Evolutionary conservation across 1,139 yeast genomes (phyloP), one percentile per base, ranked within the genome.

Genomic region (Entelexis sorbosivorans): DNA sequence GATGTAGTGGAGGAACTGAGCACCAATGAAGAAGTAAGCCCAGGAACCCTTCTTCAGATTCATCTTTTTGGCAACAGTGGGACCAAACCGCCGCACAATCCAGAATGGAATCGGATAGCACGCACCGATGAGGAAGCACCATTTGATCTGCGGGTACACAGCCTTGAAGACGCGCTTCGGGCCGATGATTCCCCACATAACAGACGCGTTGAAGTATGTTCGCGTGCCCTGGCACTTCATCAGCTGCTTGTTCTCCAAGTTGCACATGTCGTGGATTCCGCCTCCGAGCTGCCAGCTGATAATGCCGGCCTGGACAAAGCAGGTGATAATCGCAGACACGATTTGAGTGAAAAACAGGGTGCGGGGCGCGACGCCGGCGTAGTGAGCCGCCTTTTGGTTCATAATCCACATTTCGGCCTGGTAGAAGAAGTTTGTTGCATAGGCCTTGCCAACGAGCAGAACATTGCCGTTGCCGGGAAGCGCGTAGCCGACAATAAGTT

Each of bases 391-490:
- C 63, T 80, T 80, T 64, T 77, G 77, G 59, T 77, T 76, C 6
- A 74, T 62, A 46, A 78, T 69, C 64, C 74, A 79, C 60, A 69
- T 71, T 49, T 77, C 77, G 14, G 83, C 81, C 64, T 79, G 83
- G 2, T 75, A 75, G 63, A 74, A 77, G 57, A 78, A 77, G 62
- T 77, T 78, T 60, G 73, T 74, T 44, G 82, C 84, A 56, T 71
- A 71, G 0, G 79, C 76, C 63, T 77, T 78, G 46, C 57, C 49
- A 22, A 51, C 71, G 73, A 74, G 78, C 57, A 79, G 66, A 2
- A 84, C 83, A 47, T 70, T 65, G 40, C 81, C 82, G 56, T 79
- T 78, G 52, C 82, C 82, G 35, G 81, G 82, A 47, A 78, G 59
- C 9, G 81, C 79, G 58, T 78, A 78, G 35, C 86, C 84, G 22